Evolutionary conservation across 768 basidiomycete species (phyloP), one percentile per base, ranked within the genome.

Genomic region (Phylloporus scabripes): DNA sequence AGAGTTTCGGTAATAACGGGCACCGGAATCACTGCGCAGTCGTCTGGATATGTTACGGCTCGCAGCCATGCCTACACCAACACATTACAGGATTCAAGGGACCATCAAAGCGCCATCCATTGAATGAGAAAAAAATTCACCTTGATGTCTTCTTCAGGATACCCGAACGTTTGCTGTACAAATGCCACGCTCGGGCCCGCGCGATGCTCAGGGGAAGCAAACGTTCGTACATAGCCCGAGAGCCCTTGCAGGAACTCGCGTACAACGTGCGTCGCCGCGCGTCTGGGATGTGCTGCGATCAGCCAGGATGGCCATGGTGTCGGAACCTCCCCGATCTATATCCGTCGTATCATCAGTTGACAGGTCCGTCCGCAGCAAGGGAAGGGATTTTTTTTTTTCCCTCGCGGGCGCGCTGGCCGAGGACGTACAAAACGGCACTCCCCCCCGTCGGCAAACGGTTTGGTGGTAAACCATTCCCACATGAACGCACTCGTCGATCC

Each of bases 221-320:
- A 97, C 8, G 63, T 66, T 23, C 72, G 74, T 17, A 94, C 86
- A 60, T 83, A 81, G 5, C 58, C 67, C 5, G 86, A 80, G 18
- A 97, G 76, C 23, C 69, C 64, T 5, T 71, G 51, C 12, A 97
- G 71, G 70, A 96, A 96, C 3, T 64, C 44, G 15, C 66, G 64
- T 12, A 92, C 70, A 0, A 72, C 72, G 1, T 64, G 58, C 0
- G 76, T 51, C 4, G 79, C 65, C 24, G 84, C 80, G 14, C 85
- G 78, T 11, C 74, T 73, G 0, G 85, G 85, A 55, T 91, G 86
- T 7, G 91, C 91, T 21, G 90, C 94, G 60, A 98, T 89, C 50
- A 90, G 71, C 95, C 95, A 99, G 0, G 92, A 94, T 12, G 93
- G 90, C 95, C 95, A 99, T 0, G 95, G 95, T 0, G 94, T 97